Evolutionary conservation across 1,139 yeast genomes (phyloP).

Genomic region (Pichia inconspicua): DNA sequence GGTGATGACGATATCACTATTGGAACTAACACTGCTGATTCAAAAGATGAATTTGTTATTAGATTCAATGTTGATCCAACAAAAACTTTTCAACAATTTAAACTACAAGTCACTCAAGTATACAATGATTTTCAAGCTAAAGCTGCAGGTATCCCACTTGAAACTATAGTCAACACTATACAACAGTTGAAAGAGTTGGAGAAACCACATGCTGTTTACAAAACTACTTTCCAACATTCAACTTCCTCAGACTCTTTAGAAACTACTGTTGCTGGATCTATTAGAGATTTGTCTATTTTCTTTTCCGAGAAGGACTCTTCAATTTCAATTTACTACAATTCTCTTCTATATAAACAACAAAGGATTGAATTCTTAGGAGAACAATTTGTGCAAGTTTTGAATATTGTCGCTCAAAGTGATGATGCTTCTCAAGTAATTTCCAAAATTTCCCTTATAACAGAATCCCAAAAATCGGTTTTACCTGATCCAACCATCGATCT

Average conservation of each 20-base stretch:
- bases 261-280: conserved; percentile 43
- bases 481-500: conserved; percentile 87
- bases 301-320: conserved; percentile 24
- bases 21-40: conserved; percentile 48
- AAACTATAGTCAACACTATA: conserved; percentile 48
- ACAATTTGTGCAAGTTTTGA: conserved; percentile 55
- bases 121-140: conserved; percentile 34
- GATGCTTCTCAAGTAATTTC: conserved; percentile 44
- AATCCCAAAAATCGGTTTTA: conserved; percentile 46
- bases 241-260: conserved; percentile 39
- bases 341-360: conserved; percentile 61
- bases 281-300: conserved; percentile 58
- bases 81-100: conserved; percentile 46
- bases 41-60: conserved; percentile 39
- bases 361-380: conserved; percentile 66
- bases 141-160: conserved; percentile 38
- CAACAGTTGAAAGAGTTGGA: conserved; percentile 44
- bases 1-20: conserved; percentile 93
- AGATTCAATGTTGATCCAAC: conserved; percentile 53
- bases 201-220: conserved; percentile 54
- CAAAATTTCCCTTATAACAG: conserved; percentile 59
- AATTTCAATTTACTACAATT: conserved; percentile 56
- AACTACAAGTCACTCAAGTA: conserved; percentile 37
- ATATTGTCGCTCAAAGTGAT: conserved; percentile 28
- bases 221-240: conserved; percentile 51